Percentiles rank a stretch among this genome's conserved stretches.
Conservation (phyloP, 495 filamentous ascomycete species). For the Chlorociboria aeruginascens region DNA sequence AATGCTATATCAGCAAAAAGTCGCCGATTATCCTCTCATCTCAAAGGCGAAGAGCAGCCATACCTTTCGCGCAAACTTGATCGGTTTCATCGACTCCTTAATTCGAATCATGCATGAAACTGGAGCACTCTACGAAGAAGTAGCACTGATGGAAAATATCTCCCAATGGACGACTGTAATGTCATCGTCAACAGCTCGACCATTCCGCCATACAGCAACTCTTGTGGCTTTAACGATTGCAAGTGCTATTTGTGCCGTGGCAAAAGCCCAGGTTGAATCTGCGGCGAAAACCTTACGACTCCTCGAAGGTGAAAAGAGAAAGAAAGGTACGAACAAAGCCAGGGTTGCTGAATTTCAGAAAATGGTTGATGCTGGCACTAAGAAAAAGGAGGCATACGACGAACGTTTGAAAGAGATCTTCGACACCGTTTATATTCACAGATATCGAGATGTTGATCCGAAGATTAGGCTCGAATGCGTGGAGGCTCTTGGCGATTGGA, state of each 20-base stretch:
- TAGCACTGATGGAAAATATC: slow-evolving; percentile 69
- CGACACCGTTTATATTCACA: slow-evolving; percentile 82
- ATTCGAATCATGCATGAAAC: slow-evolving; percentile 64
- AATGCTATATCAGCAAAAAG: slow-evolving; percentile 39
- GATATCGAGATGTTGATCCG: slow-evolving; percentile 87
- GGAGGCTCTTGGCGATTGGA: slow-evolving; percentile 76
- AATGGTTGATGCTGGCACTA: slow-evolving; percentile 50
- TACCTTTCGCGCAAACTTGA: slow-evolving; percentile 62
- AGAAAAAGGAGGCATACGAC: slow-evolving; percentile 51
- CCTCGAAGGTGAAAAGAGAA: slow-evolving; percentile 68
- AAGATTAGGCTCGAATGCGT: slow-evolving; percentile 78
- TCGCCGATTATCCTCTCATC: slow-evolving; percentile 87
- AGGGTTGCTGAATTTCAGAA: slow-evolving; percentile 54
- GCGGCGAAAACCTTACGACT: slow-evolving; percentile 66
- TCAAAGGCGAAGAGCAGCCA: slow-evolving; percentile 59
- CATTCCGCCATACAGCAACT: slow-evolving; percentile 88
- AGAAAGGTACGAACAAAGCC: slow-evolving; percentile 63
- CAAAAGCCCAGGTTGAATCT: slow-evolving; percentile 48
- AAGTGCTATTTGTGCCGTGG: slow-evolving; percentile 53
- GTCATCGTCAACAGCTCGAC: slow-evolving; percentile 70
- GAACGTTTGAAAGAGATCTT: slow-evolving; percentile 67
- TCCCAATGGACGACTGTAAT: slow-evolving; percentile 75
- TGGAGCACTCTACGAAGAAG: slow-evolving; percentile 62
- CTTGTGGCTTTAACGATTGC: slow-evolving; percentile 66
- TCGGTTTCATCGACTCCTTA: slow-evolving; percentile 64